phyloP scores from a whole-genome alignment of 208 protist genomes.

The Blechomonas ayalai region DNA sequence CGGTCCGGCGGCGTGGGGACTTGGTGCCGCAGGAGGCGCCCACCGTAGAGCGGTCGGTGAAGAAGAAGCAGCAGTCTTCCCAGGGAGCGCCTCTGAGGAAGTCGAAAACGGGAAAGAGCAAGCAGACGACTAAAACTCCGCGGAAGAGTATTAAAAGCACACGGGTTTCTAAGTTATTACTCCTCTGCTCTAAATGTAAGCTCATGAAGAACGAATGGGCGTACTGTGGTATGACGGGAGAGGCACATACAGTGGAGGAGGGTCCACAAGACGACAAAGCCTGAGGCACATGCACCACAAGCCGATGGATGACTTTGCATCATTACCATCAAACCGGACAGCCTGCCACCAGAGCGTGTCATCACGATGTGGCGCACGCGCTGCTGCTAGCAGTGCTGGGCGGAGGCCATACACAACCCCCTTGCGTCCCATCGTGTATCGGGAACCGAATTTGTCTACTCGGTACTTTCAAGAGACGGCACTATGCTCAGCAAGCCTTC shows the following conservation, averaged over 20 bases:
- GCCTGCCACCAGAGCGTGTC: too few relatives aligned
- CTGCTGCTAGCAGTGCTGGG: too few relatives aligned
- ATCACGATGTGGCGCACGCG: too few relatives aligned
- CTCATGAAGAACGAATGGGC: conserved; percentile 47
- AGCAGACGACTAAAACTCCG: not conserved
- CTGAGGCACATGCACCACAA: too few relatives aligned
- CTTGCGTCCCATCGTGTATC: too few relatives aligned
- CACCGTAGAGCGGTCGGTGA: not conserved
- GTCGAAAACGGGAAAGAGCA: not conserved
- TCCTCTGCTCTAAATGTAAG: conserved; percentile 31
- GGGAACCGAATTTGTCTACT: too few relatives aligned
- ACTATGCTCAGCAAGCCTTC: too few relatives aligned
- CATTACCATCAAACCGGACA: too few relatives aligned
- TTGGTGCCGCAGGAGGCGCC: conserved; percentile 17
- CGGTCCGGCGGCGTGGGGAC: conserved; percentile 11
- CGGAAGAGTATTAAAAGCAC: not conserved
- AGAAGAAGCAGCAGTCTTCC: not conserved
- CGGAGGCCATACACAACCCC: too few relatives aligned
- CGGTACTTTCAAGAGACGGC: too few relatives aligned
- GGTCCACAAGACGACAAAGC: too few relatives aligned
- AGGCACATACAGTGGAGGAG: conserved; percentile 18
- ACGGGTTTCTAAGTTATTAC: conserved; percentile 8
- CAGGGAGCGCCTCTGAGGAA: not conserved
- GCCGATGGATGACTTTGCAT: too few relatives aligned
- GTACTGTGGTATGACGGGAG: conserved; percentile 49